phyloP scores from a whole-genome alignment of 768 basidiomycete genomes.

The Coprinopsis strossmayeri region DNA sequence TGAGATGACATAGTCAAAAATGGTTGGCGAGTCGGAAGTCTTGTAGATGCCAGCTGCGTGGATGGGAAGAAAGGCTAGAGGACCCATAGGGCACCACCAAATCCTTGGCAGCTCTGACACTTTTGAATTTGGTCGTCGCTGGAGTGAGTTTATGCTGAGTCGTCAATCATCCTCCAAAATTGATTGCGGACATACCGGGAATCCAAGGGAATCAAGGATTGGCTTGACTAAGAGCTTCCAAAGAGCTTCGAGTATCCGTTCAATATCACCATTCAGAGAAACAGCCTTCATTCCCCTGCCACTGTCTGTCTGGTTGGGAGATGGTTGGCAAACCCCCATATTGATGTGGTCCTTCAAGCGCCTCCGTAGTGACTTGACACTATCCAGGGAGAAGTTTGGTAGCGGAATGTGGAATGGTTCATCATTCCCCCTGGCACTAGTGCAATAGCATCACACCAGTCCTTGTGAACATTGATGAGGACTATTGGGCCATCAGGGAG shows the following conservation, averaged over 20 bases:
- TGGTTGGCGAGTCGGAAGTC: neutral
- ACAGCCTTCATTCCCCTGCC: too few relatives aligned
- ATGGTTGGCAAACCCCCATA: neutral
- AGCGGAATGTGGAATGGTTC: slow-evolving; percentile 10
- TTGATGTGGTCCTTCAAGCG: neutral
- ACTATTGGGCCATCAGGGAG: slow-evolving; percentile 16
- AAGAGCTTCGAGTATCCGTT: too few relatives aligned
- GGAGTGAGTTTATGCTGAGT: too few relatives aligned
- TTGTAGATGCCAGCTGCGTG: slow-evolving; percentile 10
- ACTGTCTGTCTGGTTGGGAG: too few relatives aligned
- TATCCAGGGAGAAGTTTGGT: slow-evolving; percentile 1
- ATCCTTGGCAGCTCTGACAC: slow-evolving; percentile 4
- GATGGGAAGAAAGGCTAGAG: slow-evolving; percentile 5
- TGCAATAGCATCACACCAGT: slow-evolving; percentile 18
- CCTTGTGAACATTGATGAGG: slow-evolving; percentile 13
- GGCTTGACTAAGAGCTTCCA: too few relatives aligned
- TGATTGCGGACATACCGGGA: neutral
- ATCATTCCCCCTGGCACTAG: slow-evolving; percentile 7
- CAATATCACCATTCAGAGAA: too few relatives aligned
- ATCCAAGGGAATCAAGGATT: too few relatives aligned
- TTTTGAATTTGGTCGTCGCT: neutral
- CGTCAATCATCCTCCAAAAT: neutral
- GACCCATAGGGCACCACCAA: slow-evolving; percentile 10
- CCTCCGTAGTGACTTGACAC: neutral
- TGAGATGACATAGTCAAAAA: slow-evolving; percentile 1